These are phyloP conservation scores for Helotiales sp. DNA, from an alignment of 2,329 filamentous ascomycete species.

Conservation along the genomic window DNA sequence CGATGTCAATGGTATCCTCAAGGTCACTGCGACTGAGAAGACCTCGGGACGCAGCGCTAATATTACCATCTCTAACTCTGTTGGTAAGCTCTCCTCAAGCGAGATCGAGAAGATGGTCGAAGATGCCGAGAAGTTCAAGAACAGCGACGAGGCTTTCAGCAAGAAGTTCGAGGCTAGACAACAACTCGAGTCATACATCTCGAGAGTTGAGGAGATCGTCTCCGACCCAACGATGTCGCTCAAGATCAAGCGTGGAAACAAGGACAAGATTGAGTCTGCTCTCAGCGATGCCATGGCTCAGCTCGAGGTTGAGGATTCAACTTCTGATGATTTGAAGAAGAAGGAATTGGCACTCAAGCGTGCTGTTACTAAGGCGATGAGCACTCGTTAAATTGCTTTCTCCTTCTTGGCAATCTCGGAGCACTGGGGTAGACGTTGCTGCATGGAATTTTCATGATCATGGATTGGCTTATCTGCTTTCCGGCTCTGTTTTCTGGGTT, in stretches of 20 bases:
- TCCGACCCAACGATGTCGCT: constrained; percentile 93
- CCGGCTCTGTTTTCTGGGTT: constrained; percentile 31
- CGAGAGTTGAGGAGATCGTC: constrained; percentile 97
- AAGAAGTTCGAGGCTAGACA: constrained; percentile 99
- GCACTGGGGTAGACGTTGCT: constrained; percentile 28
- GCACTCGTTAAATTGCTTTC: constrained; percentile 68
- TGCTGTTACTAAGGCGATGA: constrained; percentile 95
- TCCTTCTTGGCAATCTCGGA: constrained; percentile 22
- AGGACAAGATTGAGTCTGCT: constrained; percentile 98
- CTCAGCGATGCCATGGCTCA: constrained; percentile 97
- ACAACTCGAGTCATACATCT: constrained; percentile 98
- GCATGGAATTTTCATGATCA: constrained; percentile 34
- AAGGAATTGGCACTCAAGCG: constrained; percentile 98
- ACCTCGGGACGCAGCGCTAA: constrained; percentile 96
- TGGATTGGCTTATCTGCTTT: constrained; percentile 35
- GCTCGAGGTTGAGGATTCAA: constrained; percentile 91
- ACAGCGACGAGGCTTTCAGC: constrained; percentile 95
- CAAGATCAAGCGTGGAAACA: constrained; percentile 98
- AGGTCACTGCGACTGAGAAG: constrained; percentile 99
- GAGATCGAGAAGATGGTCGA: constrained; percentile 99
- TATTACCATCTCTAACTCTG: constrained; percentile 99
- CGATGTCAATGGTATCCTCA: constrained; percentile 99
- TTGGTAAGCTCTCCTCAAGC: constrained; percentile 90
- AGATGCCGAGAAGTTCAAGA: constrained; percentile 98
- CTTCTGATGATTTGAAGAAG: constrained; percentile 97